Conservation (phyloP, 2,329 filamentous ascomycete genomes). For the Aureobasidium sp. region DNA sequence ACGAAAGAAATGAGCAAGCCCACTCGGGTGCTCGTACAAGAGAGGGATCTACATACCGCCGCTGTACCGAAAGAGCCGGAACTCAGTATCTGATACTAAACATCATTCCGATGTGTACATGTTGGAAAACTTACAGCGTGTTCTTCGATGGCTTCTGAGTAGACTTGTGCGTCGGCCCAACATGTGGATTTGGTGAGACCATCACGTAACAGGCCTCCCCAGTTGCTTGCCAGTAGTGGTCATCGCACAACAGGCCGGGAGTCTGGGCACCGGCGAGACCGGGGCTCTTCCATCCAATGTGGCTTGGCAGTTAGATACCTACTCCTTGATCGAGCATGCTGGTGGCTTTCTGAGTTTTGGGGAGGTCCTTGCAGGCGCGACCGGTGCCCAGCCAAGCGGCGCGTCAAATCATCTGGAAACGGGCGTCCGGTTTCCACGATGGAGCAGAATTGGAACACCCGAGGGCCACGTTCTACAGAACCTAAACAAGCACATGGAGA, state of each 20-base stretch:
- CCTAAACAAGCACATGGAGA: slow-evolving; percentile 6
- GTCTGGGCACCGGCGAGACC: neutral
- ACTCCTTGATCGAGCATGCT: neutral
- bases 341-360: neutral
- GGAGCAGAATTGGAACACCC: neutral
- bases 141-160: neutral
- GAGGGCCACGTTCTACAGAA: neutral
- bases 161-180: neutral
- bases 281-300: neutral
- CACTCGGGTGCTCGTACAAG: neutral
- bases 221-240: neutral
- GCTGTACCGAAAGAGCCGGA: neutral
- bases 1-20: neutral
- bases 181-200: neutral
- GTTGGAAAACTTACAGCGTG: too few relatives aligned
- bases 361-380: neutral
- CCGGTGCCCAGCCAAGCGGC: neutral
- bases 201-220: neutral
- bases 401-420: neutral
- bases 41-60: slow-evolving; percentile 1
- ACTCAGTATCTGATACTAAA: neutral
- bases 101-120: neutral
- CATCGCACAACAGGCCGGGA: neutral
- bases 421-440: neutral
- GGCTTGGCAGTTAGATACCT: slow-evolving; percentile 1